Evolutionary conservation across 371 early-diverging fungal species (phyloP), one percentile per base, ranked within the genome.

Genomic region (Coemansia sp.): DNA sequence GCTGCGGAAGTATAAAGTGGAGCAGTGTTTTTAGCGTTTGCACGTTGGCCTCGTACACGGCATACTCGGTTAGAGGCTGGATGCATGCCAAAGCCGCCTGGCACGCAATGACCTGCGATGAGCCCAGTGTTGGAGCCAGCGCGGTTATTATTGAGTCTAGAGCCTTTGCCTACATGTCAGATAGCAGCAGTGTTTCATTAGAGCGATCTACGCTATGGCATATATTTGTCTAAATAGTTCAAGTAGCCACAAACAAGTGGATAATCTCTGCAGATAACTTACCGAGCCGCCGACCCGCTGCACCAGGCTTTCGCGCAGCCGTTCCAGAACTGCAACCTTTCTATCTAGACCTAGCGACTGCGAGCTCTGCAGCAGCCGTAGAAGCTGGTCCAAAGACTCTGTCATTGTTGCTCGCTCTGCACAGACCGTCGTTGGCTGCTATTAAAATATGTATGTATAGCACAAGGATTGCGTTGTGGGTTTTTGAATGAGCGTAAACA

Each of bases 61-160:
- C 63, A 56, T 51, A 48, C n/a, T 73, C 74, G 24, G 65, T 41
- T 5, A 77, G 65, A 1, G 73, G 73, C 58, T 68, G 69, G n/a
- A 73, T 58, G 41, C 77, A 77, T 19, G 52, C 51, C 1, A 77
- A 63, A 12, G 77, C 77, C n/a, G 77, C 77, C 64, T 77, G 77
- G 52, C 73, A 69, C 13, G 77, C 77, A 48, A 77, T 77, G 21
- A 77, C 77, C 55, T 77, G 77, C 8, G 77, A 77, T 15, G 77
- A 73, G 13, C 69, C 65, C n/a, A 77, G 74, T 13, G 62, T 69
- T 15, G 72, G 63, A 3, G 77, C 65, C 9, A 77, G 65, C 5
- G 46, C 26, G 11, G 77, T 63, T 4, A 69, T 62, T 28, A 77
- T 65, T 17, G 69, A 72, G 26, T 77, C 77, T 32, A 73, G 28